Evolutionary conservation across 2,329 filamentous ascomycete species (phyloP).

Genomic region (Mycogone perniciosa): DNA sequence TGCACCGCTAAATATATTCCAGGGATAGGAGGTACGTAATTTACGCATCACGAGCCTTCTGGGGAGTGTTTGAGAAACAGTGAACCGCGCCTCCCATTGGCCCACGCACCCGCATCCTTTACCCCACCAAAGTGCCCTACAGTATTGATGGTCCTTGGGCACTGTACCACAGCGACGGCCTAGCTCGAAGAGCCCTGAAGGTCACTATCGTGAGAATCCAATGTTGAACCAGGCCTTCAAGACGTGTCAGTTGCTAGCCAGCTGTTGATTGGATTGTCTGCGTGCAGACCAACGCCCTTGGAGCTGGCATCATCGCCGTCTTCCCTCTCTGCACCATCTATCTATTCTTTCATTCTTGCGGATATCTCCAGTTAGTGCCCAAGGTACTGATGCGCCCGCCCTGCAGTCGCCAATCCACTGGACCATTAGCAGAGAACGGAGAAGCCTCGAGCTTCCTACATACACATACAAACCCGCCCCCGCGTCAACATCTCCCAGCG

Average conservation of each 20-base stretch:
- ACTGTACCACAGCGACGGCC: neutral
- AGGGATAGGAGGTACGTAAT: conserved; percentile 11
- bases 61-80: conserved; percentile 3
- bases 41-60: conserved; percentile 13
- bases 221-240: too few relatives aligned
- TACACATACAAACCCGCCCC: too few relatives aligned
- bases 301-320: neutral
- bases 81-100: conserved; percentile 8
- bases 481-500: too few relatives aligned
- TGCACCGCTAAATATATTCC: conserved; percentile 4
- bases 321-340: neutral
- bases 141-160: neutral
- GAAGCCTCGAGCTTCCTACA: too few relatives aligned
- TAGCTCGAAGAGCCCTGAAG: too few relatives aligned
- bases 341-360: neutral
- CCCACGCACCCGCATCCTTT: neutral
- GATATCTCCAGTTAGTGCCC: neutral
- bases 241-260: too few relatives aligned
- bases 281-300: neutral
- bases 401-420: neutral
- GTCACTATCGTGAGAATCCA: too few relatives aligned
- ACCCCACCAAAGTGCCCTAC: neutral
- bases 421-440: too few relatives aligned
- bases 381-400: neutral
- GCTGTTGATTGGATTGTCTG: neutral